phyloP scores from a whole-genome alignment of 331 rosid genomes.

The Prunus yedoensis region DNA sequence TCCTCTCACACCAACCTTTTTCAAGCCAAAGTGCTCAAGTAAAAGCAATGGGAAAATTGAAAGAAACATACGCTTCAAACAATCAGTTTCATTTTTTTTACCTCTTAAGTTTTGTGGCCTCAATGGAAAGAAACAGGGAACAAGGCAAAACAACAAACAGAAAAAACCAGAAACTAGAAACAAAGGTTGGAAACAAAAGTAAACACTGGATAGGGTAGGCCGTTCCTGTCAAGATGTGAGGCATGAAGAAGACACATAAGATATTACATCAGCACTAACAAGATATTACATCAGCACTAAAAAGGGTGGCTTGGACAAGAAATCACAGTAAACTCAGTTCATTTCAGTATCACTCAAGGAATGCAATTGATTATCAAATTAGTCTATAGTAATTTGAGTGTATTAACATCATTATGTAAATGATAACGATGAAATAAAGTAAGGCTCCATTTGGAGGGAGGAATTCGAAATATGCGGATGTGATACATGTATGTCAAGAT shows the following conservation, averaged over 20 bases:
- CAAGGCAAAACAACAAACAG: background rate
- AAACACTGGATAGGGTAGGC: constrained; percentile 3
- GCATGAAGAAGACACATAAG: background rate
- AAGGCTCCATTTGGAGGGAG: too few relatives aligned
- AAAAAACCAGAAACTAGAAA: background rate
- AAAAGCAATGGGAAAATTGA: background rate
- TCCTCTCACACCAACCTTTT: too few relatives aligned
- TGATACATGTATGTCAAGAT: too few relatives aligned
- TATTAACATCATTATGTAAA: background rate
- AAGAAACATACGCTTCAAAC: background rate
- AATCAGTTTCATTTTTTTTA: background rate
- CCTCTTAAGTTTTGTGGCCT: background rate
- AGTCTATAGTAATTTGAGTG: background rate
- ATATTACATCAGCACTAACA: too few relatives aligned
- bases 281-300: too few relatives aligned
- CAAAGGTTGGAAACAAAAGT: background rate
- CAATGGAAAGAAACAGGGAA: background rate
- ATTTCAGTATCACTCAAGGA: background rate
- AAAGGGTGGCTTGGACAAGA: background rate
- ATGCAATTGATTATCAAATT: background rate
- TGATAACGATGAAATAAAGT: background rate
- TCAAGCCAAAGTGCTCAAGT: background rate
- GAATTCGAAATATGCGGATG: too few relatives aligned
- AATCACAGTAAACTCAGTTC: background rate
- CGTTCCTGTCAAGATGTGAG: background rate